These are phyloP conservation scores for Clarireedia sp. DNA, from an alignment of 2,329 filamentous ascomycete species.

Conservation along the genomic window DNA sequence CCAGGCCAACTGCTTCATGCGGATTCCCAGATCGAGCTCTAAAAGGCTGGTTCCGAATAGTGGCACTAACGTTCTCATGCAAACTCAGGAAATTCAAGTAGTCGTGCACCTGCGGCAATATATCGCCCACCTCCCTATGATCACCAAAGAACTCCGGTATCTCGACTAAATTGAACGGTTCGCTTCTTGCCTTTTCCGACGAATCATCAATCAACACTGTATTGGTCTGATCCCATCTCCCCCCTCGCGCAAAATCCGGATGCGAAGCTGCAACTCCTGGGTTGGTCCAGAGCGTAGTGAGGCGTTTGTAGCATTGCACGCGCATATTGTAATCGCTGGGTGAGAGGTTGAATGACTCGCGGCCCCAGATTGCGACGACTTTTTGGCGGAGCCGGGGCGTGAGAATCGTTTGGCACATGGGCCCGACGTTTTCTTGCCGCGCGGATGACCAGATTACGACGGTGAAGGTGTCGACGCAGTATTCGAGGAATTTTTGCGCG, in stretches of 20 bases:
- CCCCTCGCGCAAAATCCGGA: conserved; percentile 34
- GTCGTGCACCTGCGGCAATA: conserved; percentile 53
- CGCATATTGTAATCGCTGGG: conserved; percentile 56
- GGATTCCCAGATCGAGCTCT: conserved; percentile 13
- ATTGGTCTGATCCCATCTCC: conserved; percentile 70
- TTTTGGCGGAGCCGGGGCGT: conserved; percentile 40
- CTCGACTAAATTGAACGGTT: conserved; percentile 75
- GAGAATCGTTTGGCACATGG: conserved; percentile 61
- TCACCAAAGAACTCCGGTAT: conserved; percentile 67
- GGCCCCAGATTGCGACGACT: conserved; percentile 67
- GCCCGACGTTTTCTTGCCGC: conserved; percentile 59
- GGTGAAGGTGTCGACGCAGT: conserved; percentile 65
- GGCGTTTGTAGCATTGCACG: conserved; percentile 84
- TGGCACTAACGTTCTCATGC: conserved; percentile 55
- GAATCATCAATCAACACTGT: conserved; percentile 89
- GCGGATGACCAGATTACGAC: conserved; percentile 93
- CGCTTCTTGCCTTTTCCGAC: conserved; percentile 66
- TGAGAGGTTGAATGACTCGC: conserved; percentile 66
- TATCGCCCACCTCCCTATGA: conserved; percentile 31
- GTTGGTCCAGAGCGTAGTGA: conserved; percentile 63
- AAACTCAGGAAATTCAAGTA: conserved; percentile 48
- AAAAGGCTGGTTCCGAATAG: conserved; percentile 47
- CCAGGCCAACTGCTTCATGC: background rate
- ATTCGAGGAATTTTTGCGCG: conserved; percentile 60
- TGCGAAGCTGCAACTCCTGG: conserved; percentile 36